Conservation (phyloP, 306 rosid species). For the Rosa lucieae region DNA sequence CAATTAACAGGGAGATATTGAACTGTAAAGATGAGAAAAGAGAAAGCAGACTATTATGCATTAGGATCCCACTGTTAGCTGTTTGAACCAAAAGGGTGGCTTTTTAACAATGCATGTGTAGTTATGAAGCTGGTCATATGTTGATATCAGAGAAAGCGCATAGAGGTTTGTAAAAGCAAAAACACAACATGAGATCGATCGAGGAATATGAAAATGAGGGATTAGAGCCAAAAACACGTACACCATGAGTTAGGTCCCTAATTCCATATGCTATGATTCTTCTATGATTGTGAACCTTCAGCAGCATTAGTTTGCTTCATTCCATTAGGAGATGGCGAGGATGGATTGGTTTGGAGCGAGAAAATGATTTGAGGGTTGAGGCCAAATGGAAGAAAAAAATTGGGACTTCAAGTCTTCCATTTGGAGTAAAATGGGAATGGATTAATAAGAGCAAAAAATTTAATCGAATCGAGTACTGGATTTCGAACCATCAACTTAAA, state of each 20-base stretch:
- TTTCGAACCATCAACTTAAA: not conserved
- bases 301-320: not conserved
- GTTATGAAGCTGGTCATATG: not conserved
- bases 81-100: slow-evolving; percentile 6
- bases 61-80: not conserved
- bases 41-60: not conserved
- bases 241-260: not conserved
- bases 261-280: not conserved
- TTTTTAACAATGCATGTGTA: not conserved
- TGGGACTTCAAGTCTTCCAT: not conserved
- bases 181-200: not conserved
- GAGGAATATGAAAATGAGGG: not conserved
- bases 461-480: not conserved
- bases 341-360: not conserved
- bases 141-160: not conserved
- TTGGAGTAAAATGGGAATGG: not conserved
- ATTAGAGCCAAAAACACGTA: not conserved
- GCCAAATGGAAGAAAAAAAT: not conserved
- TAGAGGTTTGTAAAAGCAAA: not conserved
- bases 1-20: not conserved
- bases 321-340: not conserved
- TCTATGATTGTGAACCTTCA: not conserved
- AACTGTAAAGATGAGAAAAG: not conserved
- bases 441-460: not conserved
- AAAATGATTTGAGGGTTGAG: not conserved